Evolutionary conservation across 1,139 yeast genomes (phyloP).

Genomic region (Saccharomyces uvarum): DNA sequence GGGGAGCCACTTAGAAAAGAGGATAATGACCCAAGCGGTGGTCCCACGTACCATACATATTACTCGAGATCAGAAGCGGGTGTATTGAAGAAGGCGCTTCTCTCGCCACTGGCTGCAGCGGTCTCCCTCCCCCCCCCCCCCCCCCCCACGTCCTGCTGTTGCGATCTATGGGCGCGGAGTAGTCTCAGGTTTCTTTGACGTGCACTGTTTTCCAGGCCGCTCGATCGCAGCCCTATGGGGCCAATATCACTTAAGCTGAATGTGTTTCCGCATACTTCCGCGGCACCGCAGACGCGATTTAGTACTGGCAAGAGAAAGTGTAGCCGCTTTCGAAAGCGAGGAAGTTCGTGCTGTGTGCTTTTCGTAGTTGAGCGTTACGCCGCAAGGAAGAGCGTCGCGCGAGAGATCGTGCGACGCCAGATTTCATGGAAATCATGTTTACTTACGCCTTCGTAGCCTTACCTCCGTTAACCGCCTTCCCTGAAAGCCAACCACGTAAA

Average conservation of each 20-base stretch:
- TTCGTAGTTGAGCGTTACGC: not conserved
- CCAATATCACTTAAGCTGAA: not conserved
- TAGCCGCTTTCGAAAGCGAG: not conserved
- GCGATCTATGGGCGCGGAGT: not conserved
- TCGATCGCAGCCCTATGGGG: not conserved
- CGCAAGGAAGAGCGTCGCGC: too few species aligned
- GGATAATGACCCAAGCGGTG: not conserved
- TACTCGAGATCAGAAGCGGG: not conserved
- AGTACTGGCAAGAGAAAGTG: not conserved
- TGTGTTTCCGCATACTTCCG: not conserved
- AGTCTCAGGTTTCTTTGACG: not conserved
- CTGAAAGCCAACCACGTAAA: not conserved
- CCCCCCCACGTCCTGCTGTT: not conserved
- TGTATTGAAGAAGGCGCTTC: not conserved
- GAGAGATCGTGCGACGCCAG: not conserved
- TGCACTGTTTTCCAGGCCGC: not conserved
- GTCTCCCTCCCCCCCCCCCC: not conserved
- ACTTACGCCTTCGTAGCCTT: not conserved
- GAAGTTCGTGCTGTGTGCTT: not conserved
- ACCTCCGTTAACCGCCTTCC: not conserved
- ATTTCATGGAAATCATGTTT: too few species aligned
- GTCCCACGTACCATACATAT: not conserved
- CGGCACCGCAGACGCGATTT: not conserved
- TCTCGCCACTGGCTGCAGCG: not conserved
- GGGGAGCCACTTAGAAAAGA: not conserved